A percentile compares a stretch with the other conserved stretches of the same genome.
phyloP scores from a whole-genome alignment of 768 basidiomycete genomes.

The Mycena kentingensis region DNA sequence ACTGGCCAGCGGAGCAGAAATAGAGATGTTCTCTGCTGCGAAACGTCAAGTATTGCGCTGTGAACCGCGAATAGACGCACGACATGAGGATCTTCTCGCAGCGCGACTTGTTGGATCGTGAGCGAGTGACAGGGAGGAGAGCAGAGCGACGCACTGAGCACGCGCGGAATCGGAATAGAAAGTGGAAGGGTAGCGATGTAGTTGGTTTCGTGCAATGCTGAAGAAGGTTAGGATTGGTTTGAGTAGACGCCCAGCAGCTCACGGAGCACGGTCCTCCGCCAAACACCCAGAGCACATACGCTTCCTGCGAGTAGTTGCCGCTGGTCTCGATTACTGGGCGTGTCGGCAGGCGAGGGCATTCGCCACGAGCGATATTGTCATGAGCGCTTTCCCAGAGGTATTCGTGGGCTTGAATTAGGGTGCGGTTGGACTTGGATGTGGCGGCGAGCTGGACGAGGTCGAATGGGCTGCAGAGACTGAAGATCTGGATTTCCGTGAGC shows the following conservation, averaged over 20 bases:
- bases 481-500: not conserved
- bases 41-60: too few species aligned
- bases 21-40: too few species aligned
- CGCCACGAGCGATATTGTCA: too few species aligned
- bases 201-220: not conserved
- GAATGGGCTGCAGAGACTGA: slow-evolving; percentile 6
- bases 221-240: not conserved
- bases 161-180: too few species aligned
- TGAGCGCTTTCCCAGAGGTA: not conserved
- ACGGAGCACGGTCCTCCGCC: not conserved
- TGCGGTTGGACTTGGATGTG: not conserved
- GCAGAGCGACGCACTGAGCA: too few species aligned
- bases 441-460: slow-evolving; percentile 1
- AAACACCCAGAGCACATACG: not conserved
- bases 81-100: too few species aligned
- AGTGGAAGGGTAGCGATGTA: too few species aligned
- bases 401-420: not conserved
- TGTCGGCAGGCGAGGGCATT: not conserved
- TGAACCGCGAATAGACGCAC: too few species aligned
- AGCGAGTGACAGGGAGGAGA: too few species aligned
- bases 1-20: too few species aligned
- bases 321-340: not conserved
- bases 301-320: too few species aligned
- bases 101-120: too few species aligned
- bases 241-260: not conserved